Percentiles rank a stretch among this genome's conserved stretches.
Conservation (phyloP, 306 rosid genomes). For the Vicia faba region DNA sequence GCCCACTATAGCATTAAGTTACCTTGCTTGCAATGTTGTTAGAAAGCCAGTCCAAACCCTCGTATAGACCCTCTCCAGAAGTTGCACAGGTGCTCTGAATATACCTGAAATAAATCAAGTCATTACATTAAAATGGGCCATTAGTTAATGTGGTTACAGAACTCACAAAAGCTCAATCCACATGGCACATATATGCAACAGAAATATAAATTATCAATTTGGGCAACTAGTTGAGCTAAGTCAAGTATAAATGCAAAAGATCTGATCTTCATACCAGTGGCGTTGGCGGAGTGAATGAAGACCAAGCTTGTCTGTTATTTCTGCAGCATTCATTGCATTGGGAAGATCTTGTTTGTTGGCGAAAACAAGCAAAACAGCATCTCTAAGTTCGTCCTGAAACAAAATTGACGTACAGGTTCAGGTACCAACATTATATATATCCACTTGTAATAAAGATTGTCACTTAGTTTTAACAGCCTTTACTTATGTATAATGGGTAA, state of each 20-base stretch:
- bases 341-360: conserved; percentile 99
- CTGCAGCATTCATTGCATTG: conserved; percentile 98
- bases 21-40: conserved; percentile 96
- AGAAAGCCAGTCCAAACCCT: conserved; percentile 94
- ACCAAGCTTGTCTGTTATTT: conserved; percentile 96
- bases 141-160: not conserved
- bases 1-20: conserved; percentile 19
- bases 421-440: conserved; percentile 12
- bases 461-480: conserved; percentile 7
- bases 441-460: not conserved
- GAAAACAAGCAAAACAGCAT: conserved; percentile 93
- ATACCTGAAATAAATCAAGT: conserved; percentile 67
- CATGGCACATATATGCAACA: conserved; percentile 15
- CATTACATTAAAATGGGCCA: conserved; percentile 35
- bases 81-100: conserved; percentile 99
- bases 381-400: conserved; percentile 91
- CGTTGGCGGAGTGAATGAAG: conserved; percentile 97
- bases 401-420: conserved; percentile 25
- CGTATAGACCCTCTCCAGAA: conserved; percentile 96
- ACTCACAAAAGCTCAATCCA: not conserved
- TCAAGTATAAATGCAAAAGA: conserved; percentile 16
- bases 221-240: conserved; percentile 4
- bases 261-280: conserved; percentile 71
- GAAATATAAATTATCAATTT: conserved; percentile 11
- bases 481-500: not conserved